Evolutionary conservation across 2,329 filamentous ascomycete genomes (phyloP).

Genomic region (Aureobasidium pullulans): DNA sequence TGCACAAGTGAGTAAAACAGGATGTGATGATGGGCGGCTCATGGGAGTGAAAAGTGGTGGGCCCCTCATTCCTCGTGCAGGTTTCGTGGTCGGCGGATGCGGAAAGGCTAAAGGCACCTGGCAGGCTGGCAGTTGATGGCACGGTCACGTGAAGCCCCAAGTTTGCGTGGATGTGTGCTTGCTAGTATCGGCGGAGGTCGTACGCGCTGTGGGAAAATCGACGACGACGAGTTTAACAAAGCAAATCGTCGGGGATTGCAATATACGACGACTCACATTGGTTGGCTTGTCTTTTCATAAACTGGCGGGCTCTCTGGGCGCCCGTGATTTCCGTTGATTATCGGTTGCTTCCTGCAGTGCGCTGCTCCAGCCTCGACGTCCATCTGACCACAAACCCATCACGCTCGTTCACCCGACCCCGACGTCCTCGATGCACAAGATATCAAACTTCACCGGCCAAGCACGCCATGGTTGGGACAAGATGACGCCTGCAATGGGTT

Average conservation of each 20-base stretch:
- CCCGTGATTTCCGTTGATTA: not conserved
- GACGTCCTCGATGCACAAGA: conserved; percentile 52
- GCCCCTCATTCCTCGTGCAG: not conserved
- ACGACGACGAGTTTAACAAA: not conserved
- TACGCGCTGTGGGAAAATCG: conserved; percentile 9
- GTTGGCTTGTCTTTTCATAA: not conserved
- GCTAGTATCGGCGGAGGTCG: not conserved
- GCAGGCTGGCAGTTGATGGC: no score
- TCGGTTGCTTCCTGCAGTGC: not conserved
- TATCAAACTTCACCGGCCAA: conserved; percentile 59
- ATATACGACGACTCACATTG: not conserved
- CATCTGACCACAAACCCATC: conserved; percentile 6
- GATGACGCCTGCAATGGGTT: conserved; percentile 55
- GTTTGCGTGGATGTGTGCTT: not conserved
- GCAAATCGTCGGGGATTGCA: not conserved
- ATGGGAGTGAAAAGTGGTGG: not conserved
- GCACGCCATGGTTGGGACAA: conserved; percentile 62
- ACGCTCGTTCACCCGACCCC: conserved; percentile 2
- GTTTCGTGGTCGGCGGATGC: no score
- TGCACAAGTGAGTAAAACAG: not conserved
- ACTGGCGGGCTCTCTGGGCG: conserved; percentile 12
- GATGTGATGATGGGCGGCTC: no score
- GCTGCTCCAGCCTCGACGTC: conserved; percentile 9
- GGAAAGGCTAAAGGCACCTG: no score
- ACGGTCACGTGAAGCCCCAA: not conserved